phyloP scores from a whole-genome alignment of 2,329 filamentous ascomycete genomes.

The Calcarisporium arbuscula region DNA sequence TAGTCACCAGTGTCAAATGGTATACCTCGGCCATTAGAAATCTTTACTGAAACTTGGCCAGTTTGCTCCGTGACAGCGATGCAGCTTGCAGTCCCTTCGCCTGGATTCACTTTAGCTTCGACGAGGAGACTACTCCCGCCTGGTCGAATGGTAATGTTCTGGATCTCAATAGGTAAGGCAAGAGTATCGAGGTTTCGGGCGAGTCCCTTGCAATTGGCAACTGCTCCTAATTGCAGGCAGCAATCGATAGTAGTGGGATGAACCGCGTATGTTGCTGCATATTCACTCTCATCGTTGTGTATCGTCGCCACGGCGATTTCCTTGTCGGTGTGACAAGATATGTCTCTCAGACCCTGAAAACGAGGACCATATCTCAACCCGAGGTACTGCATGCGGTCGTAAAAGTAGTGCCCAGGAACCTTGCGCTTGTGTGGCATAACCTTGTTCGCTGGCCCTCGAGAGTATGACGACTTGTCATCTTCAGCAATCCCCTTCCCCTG shows the following conservation, averaged over 20 bases:
- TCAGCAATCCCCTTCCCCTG: slow-evolving; percentile 7
- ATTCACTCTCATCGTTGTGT: background rate
- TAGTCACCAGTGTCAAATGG: background rate
- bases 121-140: background rate
- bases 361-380: slow-evolving; percentile 6
- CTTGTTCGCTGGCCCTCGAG: background rate
- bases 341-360: slow-evolving; percentile 3
- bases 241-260: slow-evolving; percentile 31
- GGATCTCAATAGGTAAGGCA: slow-evolving; percentile 7
- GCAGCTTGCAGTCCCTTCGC: too few relatives aligned
- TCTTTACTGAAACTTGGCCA: slow-evolving; percentile 1
- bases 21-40: background rate
- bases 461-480: slow-evolving; percentile 5
- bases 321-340: background rate
- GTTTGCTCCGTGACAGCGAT: background rate
- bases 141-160: slow-evolving; percentile 1
- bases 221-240: slow-evolving; percentile 23
- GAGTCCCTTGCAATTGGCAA: slow-evolving; percentile 16
- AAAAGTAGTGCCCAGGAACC: slow-evolving; percentile 5
- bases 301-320: background rate
- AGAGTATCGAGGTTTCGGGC: slow-evolving; percentile 14
- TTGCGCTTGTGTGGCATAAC: slow-evolving; percentile 1
- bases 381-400: slow-evolving; percentile 1
- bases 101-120: too few relatives aligned
- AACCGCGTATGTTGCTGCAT: slow-evolving; percentile 18